These are phyloP conservation scores for Pseudonitzschia pungens DNA, from an alignment of 108 stramenopile species.

Conservation along the genomic window DNA sequence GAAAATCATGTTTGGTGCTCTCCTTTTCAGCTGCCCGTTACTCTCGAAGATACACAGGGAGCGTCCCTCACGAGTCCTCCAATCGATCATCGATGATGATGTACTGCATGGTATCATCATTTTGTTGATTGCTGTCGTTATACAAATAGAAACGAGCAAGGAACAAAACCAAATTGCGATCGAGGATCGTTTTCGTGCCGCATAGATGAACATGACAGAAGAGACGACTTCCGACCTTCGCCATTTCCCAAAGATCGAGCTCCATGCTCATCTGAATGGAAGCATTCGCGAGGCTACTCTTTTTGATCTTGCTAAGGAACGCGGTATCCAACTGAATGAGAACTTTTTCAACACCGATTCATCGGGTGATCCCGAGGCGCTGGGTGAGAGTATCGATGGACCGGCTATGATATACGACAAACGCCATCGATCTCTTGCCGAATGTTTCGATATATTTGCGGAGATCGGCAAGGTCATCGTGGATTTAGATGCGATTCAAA, in stretches of 20 bases:
- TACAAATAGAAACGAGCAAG: too few relatives aligned
- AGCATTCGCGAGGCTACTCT: slow-evolving; percentile 82
- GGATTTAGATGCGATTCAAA: slow-evolving; percentile 49
- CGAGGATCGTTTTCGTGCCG: background rate
- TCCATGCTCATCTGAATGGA: slow-evolving; percentile 92
- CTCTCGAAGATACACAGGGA: too few relatives aligned
- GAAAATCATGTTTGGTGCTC: too few relatives aligned
- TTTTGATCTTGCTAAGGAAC: slow-evolving; percentile 58
- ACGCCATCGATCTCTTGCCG: slow-evolving; percentile 53
- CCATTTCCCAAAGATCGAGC: slow-evolving; percentile 68
- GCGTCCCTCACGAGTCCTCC: too few relatives aligned
- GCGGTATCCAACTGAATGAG: slow-evolving; percentile 39
- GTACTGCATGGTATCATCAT: too few relatives aligned
- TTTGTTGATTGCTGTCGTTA: too few relatives aligned
- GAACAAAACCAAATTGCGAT: background rate
- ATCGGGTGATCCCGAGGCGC: background rate
- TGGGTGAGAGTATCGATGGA: background rate
- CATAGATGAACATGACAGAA: background rate
- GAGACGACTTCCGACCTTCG: background rate
- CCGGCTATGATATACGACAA: background rate
- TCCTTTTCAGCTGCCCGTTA: too few relatives aligned
- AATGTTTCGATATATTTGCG: slow-evolving; percentile 86
- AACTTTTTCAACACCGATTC: slow-evolving; percentile 29
- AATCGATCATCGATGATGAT: too few relatives aligned
- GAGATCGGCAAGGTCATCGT: slow-evolving; percentile 67